These are phyloP conservation scores for Ochetophila trinervis DNA, from an alignment of 306 rosid genomes.

Conservation along the genomic window DNA sequence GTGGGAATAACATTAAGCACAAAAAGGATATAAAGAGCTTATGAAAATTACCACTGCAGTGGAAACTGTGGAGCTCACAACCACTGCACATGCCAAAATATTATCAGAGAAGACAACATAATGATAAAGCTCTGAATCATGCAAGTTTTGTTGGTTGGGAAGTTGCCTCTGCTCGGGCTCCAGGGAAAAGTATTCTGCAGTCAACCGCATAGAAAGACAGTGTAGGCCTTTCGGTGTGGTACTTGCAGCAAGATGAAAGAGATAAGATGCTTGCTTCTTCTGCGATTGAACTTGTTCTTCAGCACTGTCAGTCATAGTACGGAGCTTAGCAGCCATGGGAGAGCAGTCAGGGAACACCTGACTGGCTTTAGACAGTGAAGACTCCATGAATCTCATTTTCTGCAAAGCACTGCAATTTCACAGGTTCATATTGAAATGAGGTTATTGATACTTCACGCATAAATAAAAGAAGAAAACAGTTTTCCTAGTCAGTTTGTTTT, in stretches of 20 bases:
- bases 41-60: constrained; percentile 57
- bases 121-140: constrained; percentile 64
- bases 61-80: constrained; percentile 83
- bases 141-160: constrained; percentile 56
- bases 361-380: constrained; percentile 67
- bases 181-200: constrained; percentile 71
- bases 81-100: constrained; percentile 88
- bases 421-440: constrained; percentile 40
- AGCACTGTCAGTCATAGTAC: constrained; percentile 67
- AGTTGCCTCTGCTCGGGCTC: constrained; percentile 57
- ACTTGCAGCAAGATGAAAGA: constrained; percentile 77
- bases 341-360: constrained; percentile 70
- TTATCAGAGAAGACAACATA: constrained; percentile 96
- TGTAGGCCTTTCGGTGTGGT: constrained; percentile 84
- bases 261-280: constrained; percentile 53
- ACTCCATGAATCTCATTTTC: constrained; percentile 85
- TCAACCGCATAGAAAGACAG: constrained; percentile 88
- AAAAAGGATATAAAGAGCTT: background rate
- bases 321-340: constrained; percentile 78
- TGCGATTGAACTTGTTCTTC: constrained; percentile 67
- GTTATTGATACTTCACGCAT: constrained; percentile 19
- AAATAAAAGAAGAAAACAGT: constrained; percentile 18
- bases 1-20: background rate
- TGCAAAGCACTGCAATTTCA: constrained; percentile 84
- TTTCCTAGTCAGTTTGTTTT: constrained; percentile 10